phyloP scores from a whole-genome alignment of 73 alveolate genomes.

The Paramecium tetraurelia region DNA sequence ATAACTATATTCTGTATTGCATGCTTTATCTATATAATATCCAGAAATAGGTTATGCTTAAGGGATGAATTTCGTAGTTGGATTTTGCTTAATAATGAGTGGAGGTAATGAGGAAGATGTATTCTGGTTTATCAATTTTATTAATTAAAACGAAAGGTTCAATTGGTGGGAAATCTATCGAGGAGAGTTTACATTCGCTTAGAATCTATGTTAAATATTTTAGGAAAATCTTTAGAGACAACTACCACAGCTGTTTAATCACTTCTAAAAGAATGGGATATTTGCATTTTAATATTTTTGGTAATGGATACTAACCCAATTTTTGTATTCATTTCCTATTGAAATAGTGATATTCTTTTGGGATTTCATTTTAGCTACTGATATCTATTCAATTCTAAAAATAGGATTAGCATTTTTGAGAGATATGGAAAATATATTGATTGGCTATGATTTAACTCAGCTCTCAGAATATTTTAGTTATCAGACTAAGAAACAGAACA shows the following conservation, averaged over 20 bases:
- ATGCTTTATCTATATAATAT: background rate
- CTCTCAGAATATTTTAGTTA: background rate
- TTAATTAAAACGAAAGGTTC: background rate
- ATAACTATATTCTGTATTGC: background rate
- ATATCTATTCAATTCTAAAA: background rate
- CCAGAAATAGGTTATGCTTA: slow-evolving; percentile 11
- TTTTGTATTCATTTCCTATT: slow-evolving; percentile 2
- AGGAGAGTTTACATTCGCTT: background rate
- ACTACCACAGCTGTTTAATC: background rate
- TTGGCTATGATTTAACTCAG: background rate
- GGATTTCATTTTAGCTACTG: slow-evolving; percentile 20
- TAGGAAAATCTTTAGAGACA: background rate
- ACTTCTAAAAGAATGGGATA: background rate
- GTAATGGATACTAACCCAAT: slow-evolving; percentile 2
- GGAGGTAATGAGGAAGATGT: slow-evolving; percentile 21
- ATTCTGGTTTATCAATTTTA: slow-evolving; percentile 24
- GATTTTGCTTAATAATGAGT: background rate
- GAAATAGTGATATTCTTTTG: background rate
- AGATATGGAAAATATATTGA: background rate
- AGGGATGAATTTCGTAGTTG: slow-evolving; percentile 28
- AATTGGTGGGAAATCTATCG: background rate
- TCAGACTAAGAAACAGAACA: background rate
- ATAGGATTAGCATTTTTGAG: background rate
- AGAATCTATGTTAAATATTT: background rate
- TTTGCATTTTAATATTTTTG: background rate